A percentile compares a stretch with the other conserved stretches of the same genome.
phyloP scores from a whole-genome alignment of 495 filamentous ascomycete genomes.

The Evansstolkia leycettana region DNA sequence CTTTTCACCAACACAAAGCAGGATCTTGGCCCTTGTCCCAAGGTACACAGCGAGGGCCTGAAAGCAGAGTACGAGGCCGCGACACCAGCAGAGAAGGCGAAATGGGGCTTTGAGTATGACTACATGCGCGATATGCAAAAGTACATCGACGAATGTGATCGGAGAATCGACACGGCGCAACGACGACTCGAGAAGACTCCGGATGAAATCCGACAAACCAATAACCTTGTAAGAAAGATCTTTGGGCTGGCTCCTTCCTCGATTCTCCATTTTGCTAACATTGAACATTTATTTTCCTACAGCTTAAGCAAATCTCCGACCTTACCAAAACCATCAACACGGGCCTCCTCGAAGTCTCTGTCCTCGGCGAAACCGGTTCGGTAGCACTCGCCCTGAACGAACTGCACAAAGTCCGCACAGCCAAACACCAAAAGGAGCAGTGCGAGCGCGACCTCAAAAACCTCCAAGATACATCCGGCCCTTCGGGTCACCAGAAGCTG shows the following conservation, averaged over 20 bases:
- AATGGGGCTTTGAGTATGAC: constrained; percentile 88
- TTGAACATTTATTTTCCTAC: neutral
- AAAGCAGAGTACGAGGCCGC: constrained; percentile 76
- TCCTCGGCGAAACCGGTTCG: constrained; percentile 70
- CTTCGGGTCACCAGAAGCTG: constrained; percentile 89
- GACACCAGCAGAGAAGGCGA: constrained; percentile 50
- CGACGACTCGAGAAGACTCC: constrained; percentile 90
- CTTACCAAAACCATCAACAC: constrained; percentile 66
- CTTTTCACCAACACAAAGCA: constrained; percentile 99
- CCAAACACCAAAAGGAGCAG: constrained; percentile 71
- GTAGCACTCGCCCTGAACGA: constrained; percentile 76
- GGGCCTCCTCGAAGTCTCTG: constrained; percentile 72
- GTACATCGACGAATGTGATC: constrained; percentile 94
- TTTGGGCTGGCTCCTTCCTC: too few species aligned
- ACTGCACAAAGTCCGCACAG: constrained; percentile 68
- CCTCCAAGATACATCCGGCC: constrained; percentile 82
- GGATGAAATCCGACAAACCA: constrained; percentile 96
- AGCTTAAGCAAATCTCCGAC: constrained; percentile 81
- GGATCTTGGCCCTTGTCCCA: constrained; percentile 84
- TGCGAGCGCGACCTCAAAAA: constrained; percentile 83
- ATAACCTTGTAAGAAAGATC: constrained; percentile 53
- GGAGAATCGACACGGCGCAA: constrained; percentile 82
- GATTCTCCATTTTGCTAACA: too few species aligned
- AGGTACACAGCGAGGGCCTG: constrained; percentile 78
- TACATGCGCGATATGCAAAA: constrained; percentile 92